Evolutionary conservation across 495 filamentous ascomycete species (phyloP), one percentile per base, ranked within the genome.

Genomic region (Penicillium coffeae): DNA sequence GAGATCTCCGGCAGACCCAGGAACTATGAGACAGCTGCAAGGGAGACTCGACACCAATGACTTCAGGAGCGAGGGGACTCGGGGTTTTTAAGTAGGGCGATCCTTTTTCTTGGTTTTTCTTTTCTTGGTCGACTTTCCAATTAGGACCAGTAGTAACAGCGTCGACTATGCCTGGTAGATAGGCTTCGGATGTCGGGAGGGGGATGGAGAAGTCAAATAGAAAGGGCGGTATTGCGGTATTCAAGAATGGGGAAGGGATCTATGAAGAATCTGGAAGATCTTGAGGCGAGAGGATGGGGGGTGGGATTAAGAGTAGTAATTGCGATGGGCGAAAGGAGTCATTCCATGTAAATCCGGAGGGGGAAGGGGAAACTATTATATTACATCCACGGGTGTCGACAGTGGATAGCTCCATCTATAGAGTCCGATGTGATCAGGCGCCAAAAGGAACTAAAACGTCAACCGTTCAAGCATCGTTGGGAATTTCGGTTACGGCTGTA

Each of bases 401-500:
- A 63, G 66, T 70, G 66, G 66, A 70, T 68, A 66, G 61, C 53
- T 60, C 57, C 50, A 60, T 64, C 58, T 59, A 61, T 58, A 56
- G 47, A 51, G 41, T n/a, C n/a, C n/a, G 55, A 68, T 68, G 61
- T 69, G 65, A 70, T 66, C 66, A 67, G 63, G 66, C 66, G 60
- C 55, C 60, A 69, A 60, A 64, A 56, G 48, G 52, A 56, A 60
- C 48, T 54, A 55, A 68, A 64, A 58, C 56, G 58, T 68, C 58
- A 63, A 69, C 60, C 53, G 60, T 66, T 63, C 62, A 66, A n/a
- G n/a, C n/a, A n/a, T 45, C 54, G 63, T 59, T 45, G 35, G 45
- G 60, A 57, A 65, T 69, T 72, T 69, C 56, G 65, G 65, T 72
- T 63, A 68, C 69, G 70, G 65, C 63, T 70, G 65, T 68, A 71